These are phyloP conservation scores for Monosporascus sp. DNA, from an alignment of 2,329 filamentous ascomycete genomes.

Conservation along the genomic window DNA sequence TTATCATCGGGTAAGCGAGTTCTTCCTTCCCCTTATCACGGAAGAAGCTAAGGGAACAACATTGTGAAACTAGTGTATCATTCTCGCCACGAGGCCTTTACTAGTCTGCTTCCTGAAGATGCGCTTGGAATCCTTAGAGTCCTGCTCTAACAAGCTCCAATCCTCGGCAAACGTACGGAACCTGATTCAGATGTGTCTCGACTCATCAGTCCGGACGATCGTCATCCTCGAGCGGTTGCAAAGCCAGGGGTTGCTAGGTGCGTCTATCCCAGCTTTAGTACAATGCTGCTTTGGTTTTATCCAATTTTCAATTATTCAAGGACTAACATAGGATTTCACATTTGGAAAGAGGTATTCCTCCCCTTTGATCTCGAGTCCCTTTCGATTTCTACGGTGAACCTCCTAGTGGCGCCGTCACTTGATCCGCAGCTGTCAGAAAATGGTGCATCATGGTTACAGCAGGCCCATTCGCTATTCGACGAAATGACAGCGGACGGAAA, in stretches of 20 bases:
- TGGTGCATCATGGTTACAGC: not conserved
- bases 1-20: conserved; percentile 26
- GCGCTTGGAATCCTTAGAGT: conserved; percentile 22
- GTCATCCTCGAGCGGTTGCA: conserved; percentile 31
- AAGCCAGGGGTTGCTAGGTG: conserved; percentile 2
- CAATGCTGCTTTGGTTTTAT: too few species aligned
- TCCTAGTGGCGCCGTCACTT: not conserved
- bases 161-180: conserved; percentile 24
- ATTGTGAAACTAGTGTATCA: conserved; percentile 22
- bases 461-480: not conserved
- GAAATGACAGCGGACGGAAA: conserved; percentile 1
- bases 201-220: conserved; percentile 29
- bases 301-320: not conserved
- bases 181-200: conserved; percentile 29
- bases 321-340: not conserved
- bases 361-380: conserved; percentile 5
- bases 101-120: conserved; percentile 29
- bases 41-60: not conserved
- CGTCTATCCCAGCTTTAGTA: not conserved
- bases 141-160: conserved; percentile 1
- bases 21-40: not conserved
- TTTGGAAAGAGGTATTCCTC: conserved; percentile 1
- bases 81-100: conserved; percentile 27
- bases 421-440: not conserved
- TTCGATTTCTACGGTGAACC: not conserved